Evolutionary conservation across 2,329 filamentous ascomycete genomes (phyloP).

Genomic region (Alternaria rosae): DNA sequence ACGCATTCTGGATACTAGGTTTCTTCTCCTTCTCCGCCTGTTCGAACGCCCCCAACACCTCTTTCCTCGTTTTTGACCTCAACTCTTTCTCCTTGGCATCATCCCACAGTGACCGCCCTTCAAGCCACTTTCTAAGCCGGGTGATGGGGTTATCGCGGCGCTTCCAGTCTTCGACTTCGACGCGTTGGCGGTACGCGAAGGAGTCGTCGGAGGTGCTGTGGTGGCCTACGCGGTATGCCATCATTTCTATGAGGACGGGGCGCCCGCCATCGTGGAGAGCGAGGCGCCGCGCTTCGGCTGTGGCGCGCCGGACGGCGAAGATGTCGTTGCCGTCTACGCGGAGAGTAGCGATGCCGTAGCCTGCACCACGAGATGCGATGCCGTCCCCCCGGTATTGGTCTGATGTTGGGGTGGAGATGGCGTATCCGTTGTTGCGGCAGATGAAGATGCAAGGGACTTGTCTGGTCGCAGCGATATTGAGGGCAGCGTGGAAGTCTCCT

Average conservation of each 20-base stretch:
- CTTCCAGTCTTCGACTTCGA: conserved; percentile 97
- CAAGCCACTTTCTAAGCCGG: conserved; percentile 87
- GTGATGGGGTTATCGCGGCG: conserved; percentile 87
- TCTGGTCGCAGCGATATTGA: conserved; percentile 89
- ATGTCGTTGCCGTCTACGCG: conserved; percentile 95
- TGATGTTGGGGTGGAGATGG: conserved; percentile 86
- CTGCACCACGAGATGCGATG: conserved; percentile 84
- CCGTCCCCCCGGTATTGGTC: conserved; percentile 93
- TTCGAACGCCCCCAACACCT: conserved; percentile 83
- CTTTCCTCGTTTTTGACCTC: conserved; percentile 70
- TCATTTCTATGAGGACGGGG: conserved; percentile 89
- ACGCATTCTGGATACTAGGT: conserved; percentile 74
- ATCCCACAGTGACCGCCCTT: conserved; percentile 82
- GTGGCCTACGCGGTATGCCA: conserved; percentile 97
- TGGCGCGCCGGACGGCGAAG: conserved; percentile 84
- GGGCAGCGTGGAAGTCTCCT: conserved; percentile 88
- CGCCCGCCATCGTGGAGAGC: conserved; percentile 82
- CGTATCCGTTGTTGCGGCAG: conserved; percentile 92
- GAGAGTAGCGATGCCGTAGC: conserved; percentile 94
- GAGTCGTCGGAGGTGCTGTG: conserved; percentile 97
- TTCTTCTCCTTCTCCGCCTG: conserved; percentile 84
- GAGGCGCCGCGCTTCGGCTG: conserved; percentile 76
- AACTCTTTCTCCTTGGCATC: conserved; percentile 80
- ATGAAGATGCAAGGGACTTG: conserved; percentile 90
- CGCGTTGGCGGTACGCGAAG: conserved; percentile 90